phyloP scores from a whole-genome alignment of 2,329 filamentous ascomycete genomes.

The Beauveria medogensis region DNA sequence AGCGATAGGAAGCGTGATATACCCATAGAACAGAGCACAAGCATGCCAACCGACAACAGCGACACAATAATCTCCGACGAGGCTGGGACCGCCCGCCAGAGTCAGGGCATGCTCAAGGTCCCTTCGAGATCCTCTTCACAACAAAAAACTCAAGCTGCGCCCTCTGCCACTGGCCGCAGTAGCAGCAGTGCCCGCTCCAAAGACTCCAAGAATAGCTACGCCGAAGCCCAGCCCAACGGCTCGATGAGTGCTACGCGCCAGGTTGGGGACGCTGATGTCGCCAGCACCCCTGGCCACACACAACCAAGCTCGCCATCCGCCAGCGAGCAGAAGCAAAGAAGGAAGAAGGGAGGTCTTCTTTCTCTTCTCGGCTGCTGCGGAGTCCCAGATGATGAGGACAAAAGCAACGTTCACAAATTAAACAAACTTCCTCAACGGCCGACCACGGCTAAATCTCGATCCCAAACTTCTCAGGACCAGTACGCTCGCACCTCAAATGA shows the following conservation, averaged over 20 bases:
- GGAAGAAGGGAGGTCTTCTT: conserved; percentile 46
- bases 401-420: conserved; percentile 48
- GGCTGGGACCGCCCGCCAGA: conserved; percentile 37
- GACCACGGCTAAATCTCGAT: conserved; percentile 45
- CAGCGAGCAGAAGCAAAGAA: conserved; percentile 44
- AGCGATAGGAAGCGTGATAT: conserved; percentile 28
- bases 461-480: conserved; percentile 45
- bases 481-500: conserved; percentile 36
- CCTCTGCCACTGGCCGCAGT: conserved; percentile 50
- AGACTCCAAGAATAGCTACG: conserved; percentile 56
- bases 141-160: conserved; percentile 47
- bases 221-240: conserved; percentile 55
- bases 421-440: conserved; percentile 48
- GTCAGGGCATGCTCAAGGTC: conserved; percentile 46
- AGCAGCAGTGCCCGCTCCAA: conserved; percentile 58
- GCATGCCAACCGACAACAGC: conserved; percentile 35
- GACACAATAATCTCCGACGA: conserved; percentile 34
- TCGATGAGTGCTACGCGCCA: conserved; percentile 60
- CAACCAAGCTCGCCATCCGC: conserved; percentile 44
- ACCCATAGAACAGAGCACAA: conserved; percentile 22
- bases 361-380: conserved; percentile 60
- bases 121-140: conserved; percentile 57
- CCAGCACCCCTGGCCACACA: conserved; percentile 39
- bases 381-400: conserved; percentile 50
- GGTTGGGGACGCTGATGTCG: conserved; percentile 44